Conservation (phyloP, 1,284 basidiomycete genomes). For the Puccinia horiana region DNA sequence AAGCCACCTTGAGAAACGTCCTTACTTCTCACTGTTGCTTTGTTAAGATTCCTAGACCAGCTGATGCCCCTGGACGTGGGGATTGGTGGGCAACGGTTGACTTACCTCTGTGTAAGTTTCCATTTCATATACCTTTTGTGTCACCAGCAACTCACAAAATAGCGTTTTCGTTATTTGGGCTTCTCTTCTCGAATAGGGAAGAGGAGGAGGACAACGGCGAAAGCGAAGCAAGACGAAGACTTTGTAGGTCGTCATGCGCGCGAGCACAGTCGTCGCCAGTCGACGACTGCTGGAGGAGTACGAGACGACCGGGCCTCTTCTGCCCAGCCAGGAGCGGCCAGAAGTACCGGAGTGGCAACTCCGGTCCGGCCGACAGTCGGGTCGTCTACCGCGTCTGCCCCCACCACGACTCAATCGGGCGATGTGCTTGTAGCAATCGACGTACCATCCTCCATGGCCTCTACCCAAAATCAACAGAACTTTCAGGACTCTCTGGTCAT, state of each 20-base stretch:
- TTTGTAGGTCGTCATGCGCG: conserved; percentile 40
- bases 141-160: background rate
- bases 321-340: background rate
- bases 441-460: background rate
- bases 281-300: background rate
- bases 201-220: conserved; percentile 40
- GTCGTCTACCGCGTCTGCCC: no score
- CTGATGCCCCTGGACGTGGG: conserved; percentile 38
- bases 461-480: background rate
- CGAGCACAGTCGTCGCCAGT: conserved; percentile 21
- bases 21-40: conserved; percentile 49
- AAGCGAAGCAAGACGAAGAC: conserved; percentile 50
- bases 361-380: no score
- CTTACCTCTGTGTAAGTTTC: conserved; percentile 39
- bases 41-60: conserved; percentile 43
- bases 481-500: background rate
- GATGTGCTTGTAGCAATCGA: background rate
- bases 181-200: no score
- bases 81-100: conserved; percentile 49
- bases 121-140: background rate
- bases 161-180: no score
- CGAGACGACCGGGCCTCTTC: background rate
- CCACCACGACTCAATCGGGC: background rate
- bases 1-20: conserved; percentile 47
- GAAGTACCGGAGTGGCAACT: no score